A percentile compares a stretch with the other conserved stretches of the same genome.
Evolutionary conservation across 257 asterid species (phyloP).

Genomic region (Ocimum tenuiflorum): DNA sequence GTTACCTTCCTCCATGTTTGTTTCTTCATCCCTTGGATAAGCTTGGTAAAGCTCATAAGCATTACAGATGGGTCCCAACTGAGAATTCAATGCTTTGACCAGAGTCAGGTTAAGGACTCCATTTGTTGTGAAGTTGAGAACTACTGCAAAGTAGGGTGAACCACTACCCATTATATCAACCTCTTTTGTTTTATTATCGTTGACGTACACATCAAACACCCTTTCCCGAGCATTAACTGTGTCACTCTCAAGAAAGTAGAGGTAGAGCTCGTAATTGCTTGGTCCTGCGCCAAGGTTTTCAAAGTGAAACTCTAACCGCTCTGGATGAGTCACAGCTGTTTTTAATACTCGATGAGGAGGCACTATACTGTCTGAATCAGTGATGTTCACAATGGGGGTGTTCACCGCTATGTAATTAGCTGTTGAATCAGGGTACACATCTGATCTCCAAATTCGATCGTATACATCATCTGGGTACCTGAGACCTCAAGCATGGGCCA

Average conservation of each 20-base stretch:
- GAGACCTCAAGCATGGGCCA: constrained; percentile 13
- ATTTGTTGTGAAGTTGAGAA: constrained; percentile 37
- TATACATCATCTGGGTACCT: constrained; percentile 44
- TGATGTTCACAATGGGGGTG: constrained; percentile 16
- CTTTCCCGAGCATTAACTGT: constrained; percentile 42
- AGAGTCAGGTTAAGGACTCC: constrained; percentile 41
- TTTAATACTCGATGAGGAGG: constrained; percentile 44
- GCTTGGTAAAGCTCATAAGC: constrained; percentile 51
- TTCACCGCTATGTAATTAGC: constrained; percentile 17
- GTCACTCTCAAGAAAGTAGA: constrained; percentile 43
- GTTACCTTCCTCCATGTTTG: constrained; percentile 43
- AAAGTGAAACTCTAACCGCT: constrained; percentile 34
- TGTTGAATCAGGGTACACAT: constrained; percentile 24
- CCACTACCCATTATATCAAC: constrained; percentile 36
- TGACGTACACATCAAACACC: constrained; percentile 44
- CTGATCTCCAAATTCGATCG: constrained; percentile 48
- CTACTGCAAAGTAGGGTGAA: constrained; percentile 21
- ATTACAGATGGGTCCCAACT: constrained; percentile 46
- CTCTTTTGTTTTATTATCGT: constrained; percentile 21
- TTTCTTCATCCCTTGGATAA: constrained; percentile 30
- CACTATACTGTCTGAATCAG: constrained; percentile 6
- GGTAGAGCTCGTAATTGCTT: constrained; percentile 31
- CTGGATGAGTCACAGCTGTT: constrained; percentile 49
- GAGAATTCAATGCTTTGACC: constrained; percentile 36
- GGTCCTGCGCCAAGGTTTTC: constrained; percentile 29